These are phyloP conservation scores for Dactylonectria macrodidyma DNA, from an alignment of 2,329 filamentous ascomycete genomes.

Conservation along the genomic window DNA sequence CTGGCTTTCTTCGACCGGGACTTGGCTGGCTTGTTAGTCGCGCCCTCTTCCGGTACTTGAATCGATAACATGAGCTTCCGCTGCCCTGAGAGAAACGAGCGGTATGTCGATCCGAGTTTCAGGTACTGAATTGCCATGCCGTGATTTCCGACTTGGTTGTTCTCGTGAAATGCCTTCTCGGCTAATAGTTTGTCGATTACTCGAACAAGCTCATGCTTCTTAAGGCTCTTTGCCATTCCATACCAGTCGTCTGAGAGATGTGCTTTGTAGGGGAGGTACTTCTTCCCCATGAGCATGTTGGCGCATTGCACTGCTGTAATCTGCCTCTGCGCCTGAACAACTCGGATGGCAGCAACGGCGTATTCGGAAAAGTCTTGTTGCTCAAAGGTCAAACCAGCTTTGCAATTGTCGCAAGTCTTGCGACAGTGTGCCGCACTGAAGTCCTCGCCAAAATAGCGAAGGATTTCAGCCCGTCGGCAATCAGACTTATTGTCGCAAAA, in stretches of 20 bases:
- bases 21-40: constrained; percentile 49
- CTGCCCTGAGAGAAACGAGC: constrained; percentile 60
- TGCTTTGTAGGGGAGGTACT: constrained; percentile 70
- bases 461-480: constrained; percentile 88
- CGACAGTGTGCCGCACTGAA: constrained; percentile 82
- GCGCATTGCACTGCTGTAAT: constrained; percentile 85
- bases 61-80: constrained; percentile 63
- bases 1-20: constrained; percentile 53
- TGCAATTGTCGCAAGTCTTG: constrained; percentile 90
- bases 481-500: constrained; percentile 93
- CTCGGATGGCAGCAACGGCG: constrained; percentile 78
- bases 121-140: constrained; percentile 85
- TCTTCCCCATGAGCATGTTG: constrained; percentile 84
- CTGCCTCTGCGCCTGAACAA: constrained; percentile 73
- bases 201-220: constrained; percentile 84
- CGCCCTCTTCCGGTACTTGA: constrained; percentile 53
- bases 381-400: constrained; percentile 78
- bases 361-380: constrained; percentile 82
- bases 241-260: constrained; percentile 70
- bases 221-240: constrained; percentile 78
- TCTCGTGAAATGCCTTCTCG: constrained; percentile 81
- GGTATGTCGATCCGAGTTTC: constrained; percentile 59
- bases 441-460: constrained; percentile 93
- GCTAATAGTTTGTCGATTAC: constrained; percentile 84
- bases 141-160: constrained; percentile 66